phyloP scores from a whole-genome alignment of 2,329 filamentous ascomycete genomes.

The Sclerotinia borealis region DNA sequence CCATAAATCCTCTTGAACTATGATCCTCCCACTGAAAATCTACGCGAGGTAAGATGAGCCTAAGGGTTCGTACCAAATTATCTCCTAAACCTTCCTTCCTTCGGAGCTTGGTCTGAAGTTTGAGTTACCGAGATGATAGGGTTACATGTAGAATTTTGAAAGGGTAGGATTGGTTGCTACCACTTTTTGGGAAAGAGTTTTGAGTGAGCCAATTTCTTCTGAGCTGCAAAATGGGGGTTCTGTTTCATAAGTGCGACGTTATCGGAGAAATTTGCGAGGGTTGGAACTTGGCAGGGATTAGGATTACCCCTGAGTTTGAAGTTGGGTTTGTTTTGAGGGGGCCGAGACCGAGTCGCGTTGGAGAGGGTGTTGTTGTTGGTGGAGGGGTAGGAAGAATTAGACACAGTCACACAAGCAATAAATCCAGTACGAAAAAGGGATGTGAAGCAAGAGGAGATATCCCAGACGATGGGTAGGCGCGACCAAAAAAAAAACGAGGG shows the following conservation, averaged over 20 bases:
- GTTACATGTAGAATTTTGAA: not conserved
- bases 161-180: not conserved
- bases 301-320: not conserved
- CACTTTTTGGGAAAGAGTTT: no score
- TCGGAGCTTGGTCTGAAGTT: not conserved
- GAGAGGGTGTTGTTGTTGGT: not conserved
- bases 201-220: no score
- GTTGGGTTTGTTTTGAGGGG: not conserved
- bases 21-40: not conserved
- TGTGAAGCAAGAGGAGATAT: not conserved
- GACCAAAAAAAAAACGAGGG: not conserved
- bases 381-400: no score
- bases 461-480: not conserved
- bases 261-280: not conserved
- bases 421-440: not conserved
- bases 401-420: not conserved
- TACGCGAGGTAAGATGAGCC: not conserved
- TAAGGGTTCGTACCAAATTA: not conserved
- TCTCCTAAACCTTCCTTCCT: not conserved
- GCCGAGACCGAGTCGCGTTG: not conserved
- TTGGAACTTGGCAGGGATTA: not conserved
- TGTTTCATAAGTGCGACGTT: not conserved
- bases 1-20: not conserved
- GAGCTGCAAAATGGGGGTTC: not conserved
- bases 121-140: no score